phyloP scores from a whole-genome alignment of 352 stramenopile species.

The Globisporangium nodosum region DNA sequence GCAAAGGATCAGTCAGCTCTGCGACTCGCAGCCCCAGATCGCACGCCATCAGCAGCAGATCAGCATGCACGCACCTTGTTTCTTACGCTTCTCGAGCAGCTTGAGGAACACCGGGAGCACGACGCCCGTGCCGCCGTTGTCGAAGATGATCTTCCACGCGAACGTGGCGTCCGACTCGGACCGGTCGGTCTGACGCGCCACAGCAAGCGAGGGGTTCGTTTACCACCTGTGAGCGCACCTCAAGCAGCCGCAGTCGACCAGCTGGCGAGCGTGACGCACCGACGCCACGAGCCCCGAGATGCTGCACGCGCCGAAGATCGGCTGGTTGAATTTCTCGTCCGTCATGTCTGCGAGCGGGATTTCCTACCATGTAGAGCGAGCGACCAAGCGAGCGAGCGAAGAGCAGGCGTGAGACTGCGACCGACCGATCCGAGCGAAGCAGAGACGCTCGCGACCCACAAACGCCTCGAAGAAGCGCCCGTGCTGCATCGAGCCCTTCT shows the following conservation, averaged over 20 bases:
- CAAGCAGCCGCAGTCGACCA: background rate
- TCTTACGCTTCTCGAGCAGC: constrained; percentile 74
- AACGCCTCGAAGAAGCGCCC: constrained; percentile 68
- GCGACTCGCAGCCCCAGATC: background rate
- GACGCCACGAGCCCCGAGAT: constrained; percentile 64
- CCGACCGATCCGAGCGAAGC: background rate
- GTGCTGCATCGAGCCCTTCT: constrained; percentile 62
- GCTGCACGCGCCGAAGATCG: constrained; percentile 86
- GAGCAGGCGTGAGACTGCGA: background rate
- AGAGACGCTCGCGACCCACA: constrained; percentile 22
- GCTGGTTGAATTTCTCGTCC: constrained; percentile 88
- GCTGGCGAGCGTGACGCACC: constrained; percentile 18
- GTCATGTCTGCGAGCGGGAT: constrained; percentile 74
- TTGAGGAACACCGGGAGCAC: constrained; percentile 81
- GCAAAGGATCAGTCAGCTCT: background rate
- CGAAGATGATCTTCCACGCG: constrained; percentile 80
- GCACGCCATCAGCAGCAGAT: background rate
- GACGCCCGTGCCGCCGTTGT: constrained; percentile 76
- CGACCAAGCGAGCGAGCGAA: background rate
- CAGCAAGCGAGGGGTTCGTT: background rate
- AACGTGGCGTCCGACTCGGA: constrained; percentile 21
- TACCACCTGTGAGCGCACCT: background rate
- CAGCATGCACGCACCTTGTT: constrained; percentile 32
- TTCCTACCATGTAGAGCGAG: constrained; percentile 27
- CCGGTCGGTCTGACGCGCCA: constrained; percentile 1